These are phyloP conservation scores for Exophiala sp. DNA, from an alignment of 2,329 filamentous ascomycete species.

Conservation along the genomic window DNA sequence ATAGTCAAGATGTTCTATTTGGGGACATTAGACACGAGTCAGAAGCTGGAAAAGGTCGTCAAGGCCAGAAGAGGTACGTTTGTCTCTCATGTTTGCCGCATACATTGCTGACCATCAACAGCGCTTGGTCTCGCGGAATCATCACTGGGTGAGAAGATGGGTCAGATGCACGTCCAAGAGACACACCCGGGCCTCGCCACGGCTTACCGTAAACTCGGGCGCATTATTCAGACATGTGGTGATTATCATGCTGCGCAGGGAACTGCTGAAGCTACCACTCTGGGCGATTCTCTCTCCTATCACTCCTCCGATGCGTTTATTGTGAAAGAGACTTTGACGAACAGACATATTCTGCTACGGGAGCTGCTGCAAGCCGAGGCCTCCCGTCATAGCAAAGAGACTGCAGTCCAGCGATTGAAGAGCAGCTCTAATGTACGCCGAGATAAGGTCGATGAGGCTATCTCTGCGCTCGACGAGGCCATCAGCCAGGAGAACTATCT, in stretches of 20 bases:
- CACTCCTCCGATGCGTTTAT: constrained; percentile 95
- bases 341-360: constrained; percentile 90
- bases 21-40: constrained; percentile 90
- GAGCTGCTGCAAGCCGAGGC: constrained; percentile 91
- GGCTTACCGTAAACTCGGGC: constrained; percentile 91
- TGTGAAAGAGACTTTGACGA: constrained; percentile 95
- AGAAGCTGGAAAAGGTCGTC: constrained; percentile 91
- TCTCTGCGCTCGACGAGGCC: constrained; percentile 81
- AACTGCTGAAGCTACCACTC: constrained; percentile 88
- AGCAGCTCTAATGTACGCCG: constrained; percentile 76
- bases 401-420: constrained; percentile 82
- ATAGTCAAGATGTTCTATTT: constrained; percentile 94
- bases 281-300: constrained; percentile 89
- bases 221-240: constrained; percentile 84
- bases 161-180: constrained; percentile 81
- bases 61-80: constrained; percentile 78
- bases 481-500: constrained; percentile 74
- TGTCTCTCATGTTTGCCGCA: not conserved
- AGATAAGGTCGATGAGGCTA: constrained; percentile 98
- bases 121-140: constrained; percentile 86
- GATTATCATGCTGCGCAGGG: constrained; percentile 96
- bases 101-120: constrained; percentile 36
- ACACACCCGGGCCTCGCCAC: constrained; percentile 79
- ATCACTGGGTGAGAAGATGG: constrained; percentile 86
- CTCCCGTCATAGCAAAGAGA: constrained; percentile 70